Evolutionary conservation across 768 basidiomycete genomes (phyloP).

Genomic region (Agaricus sinodeliciosus): DNA sequence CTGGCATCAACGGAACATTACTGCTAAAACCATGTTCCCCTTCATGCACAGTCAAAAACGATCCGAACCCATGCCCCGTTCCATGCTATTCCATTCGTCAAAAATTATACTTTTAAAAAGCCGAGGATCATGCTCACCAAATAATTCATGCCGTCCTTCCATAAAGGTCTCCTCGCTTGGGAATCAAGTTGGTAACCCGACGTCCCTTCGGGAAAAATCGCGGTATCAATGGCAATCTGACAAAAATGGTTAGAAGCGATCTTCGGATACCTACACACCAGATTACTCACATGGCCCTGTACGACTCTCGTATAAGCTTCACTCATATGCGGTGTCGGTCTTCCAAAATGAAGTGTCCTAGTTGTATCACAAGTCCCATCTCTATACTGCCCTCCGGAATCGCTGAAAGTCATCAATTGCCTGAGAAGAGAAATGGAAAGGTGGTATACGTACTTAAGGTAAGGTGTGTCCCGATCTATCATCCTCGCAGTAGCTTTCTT

Average conservation of each 20-base stretch:
- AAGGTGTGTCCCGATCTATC: constrained; percentile 76
- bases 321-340: constrained; percentile 78
- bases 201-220: constrained; percentile 88
- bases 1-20: constrained; percentile 64
- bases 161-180: constrained; percentile 81
- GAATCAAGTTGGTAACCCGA: constrained; percentile 81
- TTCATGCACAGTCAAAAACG: constrained; percentile 82
- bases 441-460: constrained; percentile 66
- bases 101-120: constrained; percentile 1
- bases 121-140: constrained; percentile 36
- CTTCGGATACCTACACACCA: constrained; percentile 9
- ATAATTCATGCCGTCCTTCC: constrained; percentile 83
- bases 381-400: constrained; percentile 85
- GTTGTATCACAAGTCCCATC: constrained; percentile 90
- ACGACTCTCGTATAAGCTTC: constrained; percentile 93
- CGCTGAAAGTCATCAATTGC: constrained; percentile 37
- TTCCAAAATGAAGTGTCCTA: constrained; percentile 79
- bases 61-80: constrained; percentile 87
- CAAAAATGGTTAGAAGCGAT: constrained; percentile 15
- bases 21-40: constrained; percentile 76
- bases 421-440: neutral
- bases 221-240: constrained; percentile 86
- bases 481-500: constrained; percentile 57
- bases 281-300: constrained; percentile 84
- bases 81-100: constrained; percentile 58